Percentiles rank a stretch among this genome's conserved stretches.
Conservation (phyloP, 805 yeast genomes). For the Saccharomycodes ludwigii region DNA sequence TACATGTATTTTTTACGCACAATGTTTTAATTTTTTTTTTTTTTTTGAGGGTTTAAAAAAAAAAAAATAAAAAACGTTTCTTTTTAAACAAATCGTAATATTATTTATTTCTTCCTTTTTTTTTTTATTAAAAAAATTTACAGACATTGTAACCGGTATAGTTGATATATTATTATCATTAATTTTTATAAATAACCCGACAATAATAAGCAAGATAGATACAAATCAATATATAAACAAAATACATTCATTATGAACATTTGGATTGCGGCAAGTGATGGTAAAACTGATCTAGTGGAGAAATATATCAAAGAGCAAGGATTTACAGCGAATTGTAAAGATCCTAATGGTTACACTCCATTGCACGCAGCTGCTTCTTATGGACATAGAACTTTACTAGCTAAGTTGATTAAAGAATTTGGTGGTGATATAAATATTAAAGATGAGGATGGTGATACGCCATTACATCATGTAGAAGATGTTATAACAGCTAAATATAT, state of each 20-base stretch:
- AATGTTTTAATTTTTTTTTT: too few relatives aligned
- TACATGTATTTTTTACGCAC: not conserved
- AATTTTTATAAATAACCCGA: not conserved
- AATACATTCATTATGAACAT: slow-evolving; percentile 38
- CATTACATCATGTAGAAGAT: slow-evolving; percentile 83
- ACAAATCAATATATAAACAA: not conserved
- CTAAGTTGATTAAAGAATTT: slow-evolving; percentile 20
- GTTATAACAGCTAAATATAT: slow-evolving; percentile 49
- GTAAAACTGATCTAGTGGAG: slow-evolving; percentile 48
- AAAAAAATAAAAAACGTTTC: too few relatives aligned
- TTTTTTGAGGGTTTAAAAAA: too few relatives aligned
- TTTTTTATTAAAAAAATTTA: too few relatives aligned
- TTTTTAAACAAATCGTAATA: too few relatives aligned
- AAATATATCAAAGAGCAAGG: slow-evolving; percentile 36
- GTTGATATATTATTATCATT: not conserved
- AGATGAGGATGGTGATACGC: slow-evolving; percentile 90
- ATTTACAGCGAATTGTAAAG: slow-evolving; percentile 59
- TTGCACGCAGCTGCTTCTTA: slow-evolving; percentile 96
- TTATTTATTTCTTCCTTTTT: not conserved
- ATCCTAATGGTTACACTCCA: slow-evolving; percentile 92
- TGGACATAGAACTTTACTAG: slow-evolving; percentile 60
- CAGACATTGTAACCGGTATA: not conserved
- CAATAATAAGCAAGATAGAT: not conserved
- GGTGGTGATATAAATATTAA: slow-evolving; percentile 76
- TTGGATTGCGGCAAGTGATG: slow-evolving; percentile 94